Evolutionary conservation across 768 basidiomycete genomes (phyloP).

Genomic region (Flagelloscypha sp.): DNA sequence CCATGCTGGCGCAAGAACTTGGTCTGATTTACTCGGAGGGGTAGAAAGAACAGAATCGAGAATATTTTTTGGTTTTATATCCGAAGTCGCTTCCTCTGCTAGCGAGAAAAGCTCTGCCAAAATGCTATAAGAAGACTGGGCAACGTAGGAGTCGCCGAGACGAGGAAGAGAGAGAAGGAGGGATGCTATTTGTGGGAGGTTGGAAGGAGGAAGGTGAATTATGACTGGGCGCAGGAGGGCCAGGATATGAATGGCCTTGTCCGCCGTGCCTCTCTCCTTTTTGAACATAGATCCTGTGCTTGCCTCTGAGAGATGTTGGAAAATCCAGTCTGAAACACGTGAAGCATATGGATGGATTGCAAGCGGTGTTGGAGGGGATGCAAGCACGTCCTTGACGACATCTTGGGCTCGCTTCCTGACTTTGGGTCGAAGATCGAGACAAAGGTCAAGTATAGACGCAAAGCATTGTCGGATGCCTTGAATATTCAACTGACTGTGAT

Average conservation of each 20-base stretch:
- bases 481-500: constrained; percentile 59
- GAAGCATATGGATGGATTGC: constrained; percentile 80
- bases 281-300: constrained; percentile 44
- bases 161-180: constrained; percentile 77
- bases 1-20: constrained; percentile 68
- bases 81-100: constrained; percentile 41
- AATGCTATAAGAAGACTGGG: constrained; percentile 80
- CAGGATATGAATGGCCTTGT: constrained; percentile 72
- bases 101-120: constrained; percentile 71
- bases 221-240: constrained; percentile 62
- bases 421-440: constrained; percentile 85
- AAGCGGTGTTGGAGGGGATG: constrained; percentile 69
- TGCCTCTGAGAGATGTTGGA: constrained; percentile 57
- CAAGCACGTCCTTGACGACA: constrained; percentile 69
- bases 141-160: constrained; percentile 81
- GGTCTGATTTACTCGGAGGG: constrained; percentile 62
- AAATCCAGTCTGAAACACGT: constrained; percentile 73
- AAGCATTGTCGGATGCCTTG: constrained; percentile 73
- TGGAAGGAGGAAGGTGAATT: constrained; percentile 54
- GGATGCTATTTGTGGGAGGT: constrained; percentile 62
- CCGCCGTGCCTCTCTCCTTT: constrained; percentile 48
- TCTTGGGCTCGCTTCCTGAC: constrained; percentile 89
- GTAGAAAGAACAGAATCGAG: constrained; percentile 62
- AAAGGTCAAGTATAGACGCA: constrained; percentile 74
- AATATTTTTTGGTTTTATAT: constrained; percentile 50